A percentile compares a stretch with the other conserved stretches of the same genome.
These are phyloP conservation scores for Phaeotremella skinneri DNA, from an alignment of 768 basidiomycete species.

Conservation along the genomic window DNA sequence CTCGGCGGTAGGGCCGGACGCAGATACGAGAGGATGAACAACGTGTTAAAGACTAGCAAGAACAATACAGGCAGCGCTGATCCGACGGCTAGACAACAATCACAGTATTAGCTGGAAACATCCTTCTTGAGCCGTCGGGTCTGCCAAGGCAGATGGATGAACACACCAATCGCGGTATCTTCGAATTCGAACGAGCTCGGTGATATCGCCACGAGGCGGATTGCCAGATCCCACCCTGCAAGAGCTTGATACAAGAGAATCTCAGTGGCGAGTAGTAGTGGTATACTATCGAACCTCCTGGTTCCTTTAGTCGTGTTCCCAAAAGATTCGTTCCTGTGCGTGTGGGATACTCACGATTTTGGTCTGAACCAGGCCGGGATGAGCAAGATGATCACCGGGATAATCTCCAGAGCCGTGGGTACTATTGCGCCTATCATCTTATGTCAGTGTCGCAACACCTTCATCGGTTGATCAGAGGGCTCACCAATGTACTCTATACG, in stretches of 20 bases:
- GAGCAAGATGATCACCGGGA: conserved; percentile 5
- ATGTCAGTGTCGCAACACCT: too few species aligned
- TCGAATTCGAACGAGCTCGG: conserved; percentile 5
- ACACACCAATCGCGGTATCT: conserved; percentile 26
- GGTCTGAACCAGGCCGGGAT: conserved; percentile 10
- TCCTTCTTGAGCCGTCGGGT: too few species aligned
- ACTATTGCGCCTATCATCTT: neutral
- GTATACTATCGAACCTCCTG: neutral
- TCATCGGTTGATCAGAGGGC: neutral
- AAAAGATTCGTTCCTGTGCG: too few species aligned
- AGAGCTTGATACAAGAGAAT: conserved; percentile 12
- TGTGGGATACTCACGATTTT: conserved; percentile 3
- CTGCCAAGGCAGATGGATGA: neutral
- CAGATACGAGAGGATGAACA: conserved; percentile 9
- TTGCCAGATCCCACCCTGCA: conserved; percentile 11
- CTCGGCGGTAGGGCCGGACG: conserved; percentile 7
- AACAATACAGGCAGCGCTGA: conserved; percentile 18
- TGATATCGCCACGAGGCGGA: neutral
- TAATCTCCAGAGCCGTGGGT: neutral
- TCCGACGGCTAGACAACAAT: conserved; percentile 10
- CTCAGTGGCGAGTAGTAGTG: conserved; percentile 18
- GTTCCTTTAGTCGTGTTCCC: neutral
- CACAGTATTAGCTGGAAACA: neutral
- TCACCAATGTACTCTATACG: conserved; percentile 20
- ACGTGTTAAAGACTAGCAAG: conserved; percentile 13